Conservation (phyloP, 345 rosid genomes). For the Trapa incisa region DNA sequence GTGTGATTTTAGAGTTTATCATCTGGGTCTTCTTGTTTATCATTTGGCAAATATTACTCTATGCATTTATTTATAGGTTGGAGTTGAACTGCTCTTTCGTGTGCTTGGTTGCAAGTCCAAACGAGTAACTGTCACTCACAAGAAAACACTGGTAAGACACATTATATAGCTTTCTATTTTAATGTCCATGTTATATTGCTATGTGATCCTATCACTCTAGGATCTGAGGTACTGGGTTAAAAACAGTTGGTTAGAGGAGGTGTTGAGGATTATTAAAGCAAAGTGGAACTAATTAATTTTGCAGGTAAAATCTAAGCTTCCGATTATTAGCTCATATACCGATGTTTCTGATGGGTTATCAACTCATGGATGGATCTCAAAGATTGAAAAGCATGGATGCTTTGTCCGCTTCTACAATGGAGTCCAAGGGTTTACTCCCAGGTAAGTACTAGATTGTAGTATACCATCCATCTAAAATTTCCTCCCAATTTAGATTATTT, state of each 20-base stretch:
- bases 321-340: slow-evolving; percentile 67
- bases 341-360: slow-evolving; percentile 73
- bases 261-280: not conserved
- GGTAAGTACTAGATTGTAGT: slow-evolving; percentile 32
- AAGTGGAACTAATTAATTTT: slow-evolving; percentile 12
- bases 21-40: slow-evolving; percentile 12
- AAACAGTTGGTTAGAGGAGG: not conserved
- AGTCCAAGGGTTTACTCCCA: slow-evolving; percentile 89
- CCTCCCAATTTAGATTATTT: not conserved
- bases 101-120: slow-evolving; percentile 95
- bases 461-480: not conserved
- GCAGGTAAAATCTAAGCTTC: slow-evolving; percentile 86
- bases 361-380: slow-evolving; percentile 95
- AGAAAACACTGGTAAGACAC: slow-evolving; percentile 74
- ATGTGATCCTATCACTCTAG: not conserved
- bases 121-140: slow-evolving; percentile 89
- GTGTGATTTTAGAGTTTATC: not conserved
- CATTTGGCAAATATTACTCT: slow-evolving; percentile 8
- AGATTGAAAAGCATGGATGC: slow-evolving; percentile 92
- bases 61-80: slow-evolving; percentile 43
- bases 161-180: not conserved
- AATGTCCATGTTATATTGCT: not conserved
- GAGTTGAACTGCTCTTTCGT: slow-evolving; percentile 76
- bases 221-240: not conserved
- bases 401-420: slow-evolving; percentile 91